A percentile compares a stretch with the other conserved stretches of the same genome.
phyloP scores from a whole-genome alignment of 2,329 filamentous ascomycete species.

The Colletotrichum coccodes region DNA sequence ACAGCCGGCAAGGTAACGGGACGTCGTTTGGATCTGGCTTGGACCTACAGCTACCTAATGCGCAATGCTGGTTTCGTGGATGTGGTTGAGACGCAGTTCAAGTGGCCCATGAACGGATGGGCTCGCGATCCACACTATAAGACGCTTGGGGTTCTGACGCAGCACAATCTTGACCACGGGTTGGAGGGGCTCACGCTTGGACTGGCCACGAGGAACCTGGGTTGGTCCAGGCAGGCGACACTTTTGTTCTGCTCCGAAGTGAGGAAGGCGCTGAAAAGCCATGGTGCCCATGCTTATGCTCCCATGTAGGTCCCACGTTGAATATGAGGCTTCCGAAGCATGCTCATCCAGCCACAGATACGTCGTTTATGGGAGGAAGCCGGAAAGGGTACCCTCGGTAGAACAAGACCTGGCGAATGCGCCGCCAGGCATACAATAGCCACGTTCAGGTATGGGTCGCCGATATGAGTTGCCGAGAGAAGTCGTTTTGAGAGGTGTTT shows the following conservation, averaged over 20 bases:
- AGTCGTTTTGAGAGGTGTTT: too few relatives aligned
- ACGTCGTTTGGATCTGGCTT: conserved; percentile 41
- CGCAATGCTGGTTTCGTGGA: conserved; percentile 46
- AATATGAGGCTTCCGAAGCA: neutral
- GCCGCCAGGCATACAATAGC: neutral
- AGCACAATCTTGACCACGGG: conserved; percentile 43
- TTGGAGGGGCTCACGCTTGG: conserved; percentile 48
- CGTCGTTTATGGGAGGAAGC: conserved; percentile 30
- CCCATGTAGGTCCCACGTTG: conserved; percentile 19
- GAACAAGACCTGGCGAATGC: neutral
- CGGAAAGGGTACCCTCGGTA: neutral
- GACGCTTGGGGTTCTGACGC: conserved; percentile 44
- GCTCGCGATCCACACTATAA: conserved; percentile 47
- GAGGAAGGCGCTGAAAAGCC: conserved; percentile 37
- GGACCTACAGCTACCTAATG: conserved; percentile 39
- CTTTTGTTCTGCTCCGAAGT: conserved; percentile 37
- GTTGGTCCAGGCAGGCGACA: conserved; percentile 46
- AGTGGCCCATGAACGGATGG: conserved; percentile 50
- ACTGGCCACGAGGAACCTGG: conserved; percentile 47
- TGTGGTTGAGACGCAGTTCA: conserved; percentile 41
- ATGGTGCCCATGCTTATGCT: conserved; percentile 40
- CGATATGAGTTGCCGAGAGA: neutral
- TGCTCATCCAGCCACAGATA: conserved; percentile 3
- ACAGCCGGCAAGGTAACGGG: conserved; percentile 43
- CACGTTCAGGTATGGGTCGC: too few relatives aligned